Conservation (phyloP, 2,329 filamentous ascomycete species). For the Botryotinia globosa region DNA sequence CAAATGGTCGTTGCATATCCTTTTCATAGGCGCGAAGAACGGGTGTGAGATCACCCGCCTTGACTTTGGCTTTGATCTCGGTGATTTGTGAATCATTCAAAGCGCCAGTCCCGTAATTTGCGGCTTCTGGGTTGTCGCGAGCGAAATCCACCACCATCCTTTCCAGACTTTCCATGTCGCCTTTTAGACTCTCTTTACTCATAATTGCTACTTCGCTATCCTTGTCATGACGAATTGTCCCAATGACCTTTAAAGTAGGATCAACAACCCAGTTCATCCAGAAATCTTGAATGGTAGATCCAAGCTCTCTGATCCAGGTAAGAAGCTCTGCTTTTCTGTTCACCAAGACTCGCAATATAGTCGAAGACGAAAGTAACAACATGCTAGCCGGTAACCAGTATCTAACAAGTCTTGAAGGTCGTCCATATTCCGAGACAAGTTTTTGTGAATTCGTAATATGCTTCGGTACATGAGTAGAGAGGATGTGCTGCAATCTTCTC, state of each 20-base stretch:
- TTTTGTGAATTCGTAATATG: conserved; percentile 58
- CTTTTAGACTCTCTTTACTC: conserved; percentile 86
- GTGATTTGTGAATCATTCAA: conserved; percentile 68
- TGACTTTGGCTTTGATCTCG: conserved; percentile 74
- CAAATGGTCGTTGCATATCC: conserved; percentile 77
- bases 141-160: conserved; percentile 98
- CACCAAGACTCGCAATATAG: conserved; percentile 74
- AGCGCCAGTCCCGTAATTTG: conserved; percentile 45
- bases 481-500: conserved; percentile 64
- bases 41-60: conserved; percentile 88
- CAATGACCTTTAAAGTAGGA: conserved; percentile 76
- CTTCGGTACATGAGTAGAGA: conserved; percentile 64
- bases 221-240: conserved; percentile 89
- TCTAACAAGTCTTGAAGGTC: conserved; percentile 70
- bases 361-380: conserved; percentile 78
- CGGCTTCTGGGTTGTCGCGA: conserved; percentile 69
- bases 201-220: conserved; percentile 94
- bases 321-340: conserved; percentile 74
- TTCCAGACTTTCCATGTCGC: conserved; percentile 87
- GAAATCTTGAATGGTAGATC: conserved; percentile 78
- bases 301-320: conserved; percentile 76
- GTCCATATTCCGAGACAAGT: conserved; percentile 64
- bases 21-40: conserved; percentile 89
- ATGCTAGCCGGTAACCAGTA: conserved; percentile 82
- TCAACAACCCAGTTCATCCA: conserved; percentile 96